phyloP scores from a whole-genome alignment of 495 filamentous ascomycete species.

The Chaetomium fimeti region DNA sequence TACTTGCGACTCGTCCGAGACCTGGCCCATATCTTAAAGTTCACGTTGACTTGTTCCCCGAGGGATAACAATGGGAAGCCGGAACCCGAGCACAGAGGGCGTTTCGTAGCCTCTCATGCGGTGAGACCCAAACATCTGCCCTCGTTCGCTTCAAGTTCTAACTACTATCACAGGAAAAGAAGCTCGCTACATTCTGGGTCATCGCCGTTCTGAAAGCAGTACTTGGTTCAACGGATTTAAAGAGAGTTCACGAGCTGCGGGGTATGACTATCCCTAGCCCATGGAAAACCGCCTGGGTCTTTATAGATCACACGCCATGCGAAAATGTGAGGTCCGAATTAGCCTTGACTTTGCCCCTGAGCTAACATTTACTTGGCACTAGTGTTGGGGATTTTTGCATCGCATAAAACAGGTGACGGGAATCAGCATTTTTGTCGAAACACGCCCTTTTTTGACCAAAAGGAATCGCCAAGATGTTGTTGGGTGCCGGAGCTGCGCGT shows the following conservation, averaged over 20 bases:
- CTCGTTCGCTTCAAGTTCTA: neutral
- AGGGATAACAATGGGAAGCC: slow-evolving; percentile 14
- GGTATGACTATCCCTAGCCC: neutral
- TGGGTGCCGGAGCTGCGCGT: slow-evolving; percentile 12
- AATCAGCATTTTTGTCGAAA: slow-evolving; percentile 11
- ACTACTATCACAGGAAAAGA: slow-evolving; percentile 19
- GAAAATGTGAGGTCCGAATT: slow-evolving; percentile 8
- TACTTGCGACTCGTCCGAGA: slow-evolving; percentile 13
- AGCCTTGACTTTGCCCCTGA: neutral
- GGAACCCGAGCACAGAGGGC: slow-evolving; percentile 15
- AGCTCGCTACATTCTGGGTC: slow-evolving; percentile 22
- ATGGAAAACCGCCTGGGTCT: neutral
- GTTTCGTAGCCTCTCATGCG: slow-evolving; percentile 11
- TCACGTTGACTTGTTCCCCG: neutral
- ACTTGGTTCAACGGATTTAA: slow-evolving; percentile 15
- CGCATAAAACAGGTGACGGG: slow-evolving; percentile 10
- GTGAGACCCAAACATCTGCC: neutral
- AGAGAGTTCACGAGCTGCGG: slow-evolving; percentile 1
- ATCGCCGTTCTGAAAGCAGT: slow-evolving; percentile 10
- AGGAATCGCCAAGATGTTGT: neutral
- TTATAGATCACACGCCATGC: slow-evolving; percentile 19
- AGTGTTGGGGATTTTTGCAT: slow-evolving; percentile 17
- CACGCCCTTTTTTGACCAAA: neutral
- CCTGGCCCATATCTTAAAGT: neutral
- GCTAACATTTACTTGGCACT: neutral